Conservation (phyloP, 306 rosid species). For the Cucumis cinereus region DNA sequence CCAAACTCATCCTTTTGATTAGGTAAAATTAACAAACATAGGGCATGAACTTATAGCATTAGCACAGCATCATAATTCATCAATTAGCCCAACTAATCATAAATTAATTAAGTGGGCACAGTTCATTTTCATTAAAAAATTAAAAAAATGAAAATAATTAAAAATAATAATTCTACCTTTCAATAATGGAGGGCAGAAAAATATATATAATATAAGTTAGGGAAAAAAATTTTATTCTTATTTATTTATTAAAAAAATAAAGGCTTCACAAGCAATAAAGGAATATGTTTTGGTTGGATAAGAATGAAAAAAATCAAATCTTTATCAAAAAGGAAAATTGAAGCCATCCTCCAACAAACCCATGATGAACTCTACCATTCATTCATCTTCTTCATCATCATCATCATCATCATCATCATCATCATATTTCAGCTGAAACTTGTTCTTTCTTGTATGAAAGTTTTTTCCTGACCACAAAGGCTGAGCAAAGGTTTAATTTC, state of each 20-base stretch:
- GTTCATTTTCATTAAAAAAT: not conserved
- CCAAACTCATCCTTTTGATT: not conserved
- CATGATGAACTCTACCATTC: not conserved
- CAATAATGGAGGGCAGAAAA: slow-evolving; percentile 1
- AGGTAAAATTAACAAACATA: not conserved
- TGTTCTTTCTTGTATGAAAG: not conserved
- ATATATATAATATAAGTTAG: not conserved
- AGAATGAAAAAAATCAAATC: not conserved
- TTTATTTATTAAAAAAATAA: too few relatives aligned
- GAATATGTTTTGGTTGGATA: slow-evolving; percentile 8
- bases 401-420: not conserved
- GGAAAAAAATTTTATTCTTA: too few relatives aligned
- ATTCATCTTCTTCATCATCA: not conserved
- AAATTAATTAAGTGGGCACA: not conserved
- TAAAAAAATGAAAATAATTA: too few relatives aligned
- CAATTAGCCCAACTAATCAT: not conserved
- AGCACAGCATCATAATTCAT: not conserved
- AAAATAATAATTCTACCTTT: not conserved
- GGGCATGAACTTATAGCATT: not conserved
- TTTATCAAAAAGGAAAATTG: not conserved
- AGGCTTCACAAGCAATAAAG: slow-evolving; percentile 7
- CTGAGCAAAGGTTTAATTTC: slow-evolving; percentile 6
- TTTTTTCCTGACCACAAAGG: slow-evolving; percentile 13
- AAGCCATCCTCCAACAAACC: not conserved
- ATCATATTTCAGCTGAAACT: not conserved